Evolutionary conservation across 345 rosid genomes (phyloP).

Genomic region (thale cress (Arabidopsis thaliana)): DNA sequence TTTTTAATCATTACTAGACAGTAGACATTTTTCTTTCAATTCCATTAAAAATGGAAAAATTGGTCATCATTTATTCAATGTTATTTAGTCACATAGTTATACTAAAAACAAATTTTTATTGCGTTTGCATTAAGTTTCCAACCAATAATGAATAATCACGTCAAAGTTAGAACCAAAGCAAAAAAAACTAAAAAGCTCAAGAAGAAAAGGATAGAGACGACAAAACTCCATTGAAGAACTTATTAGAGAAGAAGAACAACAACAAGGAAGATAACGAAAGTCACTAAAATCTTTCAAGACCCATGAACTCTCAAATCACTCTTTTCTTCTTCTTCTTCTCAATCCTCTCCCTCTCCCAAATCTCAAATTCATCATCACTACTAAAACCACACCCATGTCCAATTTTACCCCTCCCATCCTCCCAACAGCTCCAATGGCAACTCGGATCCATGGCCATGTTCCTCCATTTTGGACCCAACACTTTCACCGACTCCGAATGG

Average conservation of each 20-base stretch:
- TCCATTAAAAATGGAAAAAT: too few species aligned
- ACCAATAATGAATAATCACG: background rate
- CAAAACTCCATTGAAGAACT: slow-evolving; percentile 2
- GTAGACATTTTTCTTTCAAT: too few species aligned
- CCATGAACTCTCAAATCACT: slow-evolving; percentile 30
- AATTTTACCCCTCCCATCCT: slow-evolving; percentile 73
- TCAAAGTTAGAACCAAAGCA: background rate
- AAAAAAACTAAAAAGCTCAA: background rate
- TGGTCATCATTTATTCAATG: background rate
- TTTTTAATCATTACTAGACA: too few species aligned
- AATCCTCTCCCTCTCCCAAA: slow-evolving; percentile 15
- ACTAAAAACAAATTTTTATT: background rate
- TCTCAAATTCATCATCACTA: slow-evolving; percentile 48
- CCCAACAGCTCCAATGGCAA: slow-evolving; percentile 89
- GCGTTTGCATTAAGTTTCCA: background rate
- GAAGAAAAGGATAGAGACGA: background rate
- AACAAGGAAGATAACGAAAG: background rate
- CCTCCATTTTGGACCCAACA: slow-evolving; percentile 89
- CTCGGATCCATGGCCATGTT: slow-evolving; percentile 72
- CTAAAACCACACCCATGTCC: slow-evolving; percentile 78
- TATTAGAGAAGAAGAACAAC: background rate
- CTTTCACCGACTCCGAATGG: slow-evolving; percentile 90
- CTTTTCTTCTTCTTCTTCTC: slow-evolving; percentile 30
- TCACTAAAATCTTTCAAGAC: background rate
- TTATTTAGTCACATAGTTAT: background rate